Conservation (phyloP, 2,329 filamentous ascomycete genomes). For the Penicillium sp. region DNA sequence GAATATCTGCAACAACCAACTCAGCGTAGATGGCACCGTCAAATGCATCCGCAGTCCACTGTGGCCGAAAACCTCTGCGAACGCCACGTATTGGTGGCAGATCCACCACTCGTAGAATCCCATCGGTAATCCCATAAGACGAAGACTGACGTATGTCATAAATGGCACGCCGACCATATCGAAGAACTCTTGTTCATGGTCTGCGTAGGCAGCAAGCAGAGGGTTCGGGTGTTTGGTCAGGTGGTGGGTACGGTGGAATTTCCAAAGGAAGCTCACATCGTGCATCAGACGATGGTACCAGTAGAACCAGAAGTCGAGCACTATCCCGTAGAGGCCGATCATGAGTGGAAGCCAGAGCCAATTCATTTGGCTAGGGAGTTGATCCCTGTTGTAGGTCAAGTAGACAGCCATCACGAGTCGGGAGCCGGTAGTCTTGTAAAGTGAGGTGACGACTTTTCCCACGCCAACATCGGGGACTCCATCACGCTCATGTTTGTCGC, state of each 20-base stretch:
- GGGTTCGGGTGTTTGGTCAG: slow-evolving; percentile 49
- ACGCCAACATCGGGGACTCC: slow-evolving; percentile 45
- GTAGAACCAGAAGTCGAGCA: slow-evolving; percentile 29
- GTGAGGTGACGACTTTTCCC: slow-evolving; percentile 33
- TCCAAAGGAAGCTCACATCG: slow-evolving; percentile 43
- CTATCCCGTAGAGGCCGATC: slow-evolving; percentile 23
- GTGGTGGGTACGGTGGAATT: slow-evolving; percentile 49
- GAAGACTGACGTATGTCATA: slow-evolving; percentile 39
- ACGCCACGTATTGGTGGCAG: slow-evolving; percentile 48
- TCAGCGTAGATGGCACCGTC: slow-evolving; percentile 37
- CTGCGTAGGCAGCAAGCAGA: slow-evolving; percentile 45
- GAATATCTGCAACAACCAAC: slow-evolving; percentile 36
- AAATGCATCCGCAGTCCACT: slow-evolving; percentile 34
- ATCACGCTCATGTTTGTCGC: slow-evolving; percentile 32
- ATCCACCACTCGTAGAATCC: slow-evolving; percentile 52
- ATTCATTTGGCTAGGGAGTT: slow-evolving; percentile 25
- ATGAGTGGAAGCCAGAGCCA: slow-evolving; percentile 41
- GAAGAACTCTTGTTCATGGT: slow-evolving; percentile 46
- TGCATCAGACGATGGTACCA: slow-evolving; percentile 41
- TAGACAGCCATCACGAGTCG: slow-evolving; percentile 35
- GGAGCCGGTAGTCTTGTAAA: slow-evolving; percentile 36
- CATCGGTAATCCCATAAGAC: slow-evolving; percentile 42
- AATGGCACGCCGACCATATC: slow-evolving; percentile 46
- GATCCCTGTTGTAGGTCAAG: slow-evolving; percentile 29
- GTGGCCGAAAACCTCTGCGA: slow-evolving; percentile 29